Base-by-base conservation (phyloP, 441 rosid species). In the Biscutella laevigata region DNA sequence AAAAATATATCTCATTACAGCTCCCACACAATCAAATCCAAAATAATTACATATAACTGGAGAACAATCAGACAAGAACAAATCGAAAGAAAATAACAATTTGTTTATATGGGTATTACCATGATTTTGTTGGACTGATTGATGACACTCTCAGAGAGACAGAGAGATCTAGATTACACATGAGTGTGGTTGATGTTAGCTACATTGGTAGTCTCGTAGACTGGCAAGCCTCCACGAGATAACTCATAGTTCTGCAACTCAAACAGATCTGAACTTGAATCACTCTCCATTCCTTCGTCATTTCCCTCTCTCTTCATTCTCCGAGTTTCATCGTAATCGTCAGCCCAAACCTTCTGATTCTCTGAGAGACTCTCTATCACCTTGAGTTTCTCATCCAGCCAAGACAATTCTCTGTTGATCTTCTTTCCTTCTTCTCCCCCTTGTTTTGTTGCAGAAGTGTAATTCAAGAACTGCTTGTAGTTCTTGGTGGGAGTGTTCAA, bases 251-350 rank as follows among this genome's bases (percentile, higher is more conserved):
- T 90, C 27, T 79, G 83, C 69, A 90, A 57, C 73, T 91, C 98
- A 44, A 91, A 91, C 62, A 91, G 80, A 76, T 91, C 98, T 49
- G 98, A 91, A 68, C 98, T 91, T 26, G 96, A 83, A 78, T 91
- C 98, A 66, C 87, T 91, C 28, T 83, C 92, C 40, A 74, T 78
- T 24, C 86, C 95, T 32, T 76, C 87, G 53, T 84, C 89, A 4
- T 54, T 55, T 22, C 21, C 51, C 2, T 38, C 45, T 17, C 34
- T 60, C 50, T 53, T 60, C 30, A 43, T 21, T 29, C 55, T 75
- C 5, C 74, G 77, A 16, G 72, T 82, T 43, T 77, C 85, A 25
- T 72, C 77, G 36, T 76, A 82, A 13, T 53, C 61, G 28, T 61
- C 69, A 35, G 19, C 64, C 77, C 62, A 71, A 20, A 50, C 41